phyloP scores from a whole-genome alignment of 2,329 filamentous ascomycete species.

The Xylariaceae sp. region DNA sequence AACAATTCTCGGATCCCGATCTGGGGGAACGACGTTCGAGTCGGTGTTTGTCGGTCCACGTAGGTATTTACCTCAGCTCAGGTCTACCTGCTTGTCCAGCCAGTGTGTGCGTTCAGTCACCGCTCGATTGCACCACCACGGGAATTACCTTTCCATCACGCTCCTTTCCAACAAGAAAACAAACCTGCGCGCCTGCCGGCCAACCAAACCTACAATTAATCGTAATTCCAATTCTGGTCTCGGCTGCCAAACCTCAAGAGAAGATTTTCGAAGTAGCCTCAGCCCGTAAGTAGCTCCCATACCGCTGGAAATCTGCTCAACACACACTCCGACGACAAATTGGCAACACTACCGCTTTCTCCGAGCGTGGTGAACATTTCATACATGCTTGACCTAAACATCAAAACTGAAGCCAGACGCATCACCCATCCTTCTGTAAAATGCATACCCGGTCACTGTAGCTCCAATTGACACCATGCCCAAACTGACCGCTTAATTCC shows the following conservation, averaged over 20 bases:
- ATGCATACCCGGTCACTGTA: no score
- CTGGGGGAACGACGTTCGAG: not conserved
- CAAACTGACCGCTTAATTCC: not conserved
- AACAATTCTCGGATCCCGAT: no score
- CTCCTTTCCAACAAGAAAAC: constrained; percentile 14
- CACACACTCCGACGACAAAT: not conserved
- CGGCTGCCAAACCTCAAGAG: constrained; percentile 1
- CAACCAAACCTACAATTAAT: constrained; percentile 13
- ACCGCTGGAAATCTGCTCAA: not conserved
- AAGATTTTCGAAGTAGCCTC: not conserved
- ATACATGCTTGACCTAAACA: no score
- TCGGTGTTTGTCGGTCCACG: not conserved
- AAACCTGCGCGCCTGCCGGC: not conserved
- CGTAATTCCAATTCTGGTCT: constrained; percentile 15
- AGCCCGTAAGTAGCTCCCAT: not conserved
- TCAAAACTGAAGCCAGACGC: no score
- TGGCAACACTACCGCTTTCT: not conserved
- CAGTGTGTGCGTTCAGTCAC: no score
- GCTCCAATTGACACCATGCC: not conserved
- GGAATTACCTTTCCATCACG: constrained; percentile 16
- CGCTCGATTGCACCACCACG: not conserved
- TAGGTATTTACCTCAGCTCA: not conserved
- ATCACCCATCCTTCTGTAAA: no score
- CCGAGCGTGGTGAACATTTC: not conserved
- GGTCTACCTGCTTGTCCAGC: not conserved